Evolutionary conservation across 75 land plant genomes (phyloP).

Genomic region (Cryptomeria japonica): DNA sequence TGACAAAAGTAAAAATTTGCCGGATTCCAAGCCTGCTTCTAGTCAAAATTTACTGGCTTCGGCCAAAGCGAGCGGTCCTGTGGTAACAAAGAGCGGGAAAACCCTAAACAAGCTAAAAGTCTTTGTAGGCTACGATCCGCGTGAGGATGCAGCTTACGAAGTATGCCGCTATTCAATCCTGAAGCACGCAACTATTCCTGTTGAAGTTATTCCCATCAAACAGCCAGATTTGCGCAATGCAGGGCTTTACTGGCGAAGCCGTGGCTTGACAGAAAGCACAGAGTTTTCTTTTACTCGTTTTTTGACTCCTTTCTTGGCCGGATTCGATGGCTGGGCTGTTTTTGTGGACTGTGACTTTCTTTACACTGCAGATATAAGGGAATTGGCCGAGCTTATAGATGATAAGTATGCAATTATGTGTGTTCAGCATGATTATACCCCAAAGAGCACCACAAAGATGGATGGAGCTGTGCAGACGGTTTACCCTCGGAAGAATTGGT

Average conservation of each 20-base stretch:
- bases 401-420: slow-evolving; percentile 78
- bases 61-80: background rate
- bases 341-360: slow-evolving; percentile 90
- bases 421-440: slow-evolving; percentile 72
- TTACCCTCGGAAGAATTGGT: slow-evolving; percentile 82
- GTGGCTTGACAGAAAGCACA: slow-evolving; percentile 68
- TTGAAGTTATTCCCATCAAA: slow-evolving; percentile 68
- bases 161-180: slow-evolving; percentile 76
- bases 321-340: slow-evolving; percentile 79
- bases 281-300: slow-evolving; percentile 89
- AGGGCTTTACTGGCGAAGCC: slow-evolving; percentile 57
- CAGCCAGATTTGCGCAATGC: slow-evolving; percentile 48
- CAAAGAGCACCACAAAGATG: slow-evolving; percentile 70
- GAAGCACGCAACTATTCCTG: slow-evolving; percentile 57
- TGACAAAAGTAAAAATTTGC: background rate
- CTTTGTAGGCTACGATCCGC: slow-evolving; percentile 77
- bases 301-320: slow-evolving; percentile 74
- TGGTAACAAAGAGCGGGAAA: background rate
- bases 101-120: slow-evolving; percentile 28
- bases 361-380: slow-evolving; percentile 55
- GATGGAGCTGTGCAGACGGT: slow-evolving; percentile 70
- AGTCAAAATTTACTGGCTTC: background rate
- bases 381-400: slow-evolving; percentile 51
- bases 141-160: slow-evolving; percentile 76
- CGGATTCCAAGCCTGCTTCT: background rate